Evolutionary conservation across 768 basidiomycete species (phyloP).

Genomic region (Aureoboletus auriporus): DNA sequence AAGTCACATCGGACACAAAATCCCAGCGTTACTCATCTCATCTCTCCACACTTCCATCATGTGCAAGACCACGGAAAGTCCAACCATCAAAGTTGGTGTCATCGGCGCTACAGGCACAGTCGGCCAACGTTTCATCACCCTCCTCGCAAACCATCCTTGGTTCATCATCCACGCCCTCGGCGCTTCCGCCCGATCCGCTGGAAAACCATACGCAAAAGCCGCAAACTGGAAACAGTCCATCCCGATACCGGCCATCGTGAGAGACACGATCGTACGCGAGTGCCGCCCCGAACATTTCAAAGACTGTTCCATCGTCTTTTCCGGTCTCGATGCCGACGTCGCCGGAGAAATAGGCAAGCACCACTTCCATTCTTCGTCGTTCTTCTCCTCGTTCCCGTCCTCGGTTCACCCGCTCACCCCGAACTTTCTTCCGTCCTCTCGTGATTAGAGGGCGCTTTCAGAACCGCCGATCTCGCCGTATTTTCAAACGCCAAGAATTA

Average conservation of each 20-base stretch:
- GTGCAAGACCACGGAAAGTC: conserved; percentile 17
- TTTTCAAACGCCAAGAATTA: conserved; percentile 99
- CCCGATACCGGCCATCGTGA: conserved; percentile 64
- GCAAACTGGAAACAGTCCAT: conserved; percentile 85
- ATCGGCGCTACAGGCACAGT: conserved; percentile 92
- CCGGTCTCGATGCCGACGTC: conserved; percentile 92
- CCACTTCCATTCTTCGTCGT: neutral
- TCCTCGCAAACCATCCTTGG: conserved; percentile 87
- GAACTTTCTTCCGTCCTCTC: neutral
- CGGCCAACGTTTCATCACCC: conserved; percentile 90
- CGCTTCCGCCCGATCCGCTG: conserved; percentile 84
- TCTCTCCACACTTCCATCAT: conserved; percentile 10
- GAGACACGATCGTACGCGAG: conserved; percentile 56
- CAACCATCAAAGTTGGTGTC: conserved; percentile 57
- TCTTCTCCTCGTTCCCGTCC: neutral
- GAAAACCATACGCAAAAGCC: conserved; percentile 70
- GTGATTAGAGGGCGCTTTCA: conserved; percentile 73
- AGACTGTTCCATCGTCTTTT: conserved; percentile 87
- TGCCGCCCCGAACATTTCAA: conserved; percentile 76
- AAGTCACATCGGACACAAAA: neutral
- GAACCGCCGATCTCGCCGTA: conserved; percentile 82
- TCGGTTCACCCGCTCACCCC: neutral
- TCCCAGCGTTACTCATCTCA: neutral
- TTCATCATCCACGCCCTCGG: conserved; percentile 85
- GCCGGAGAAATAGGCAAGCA: conserved; percentile 88